A percentile compares a stretch with the other conserved stretches of the same genome.
These are phyloP conservation scores for Aethionema arabicum DNA, from an alignment of 345 rosid genomes.

Conservation along the genomic window DNA sequence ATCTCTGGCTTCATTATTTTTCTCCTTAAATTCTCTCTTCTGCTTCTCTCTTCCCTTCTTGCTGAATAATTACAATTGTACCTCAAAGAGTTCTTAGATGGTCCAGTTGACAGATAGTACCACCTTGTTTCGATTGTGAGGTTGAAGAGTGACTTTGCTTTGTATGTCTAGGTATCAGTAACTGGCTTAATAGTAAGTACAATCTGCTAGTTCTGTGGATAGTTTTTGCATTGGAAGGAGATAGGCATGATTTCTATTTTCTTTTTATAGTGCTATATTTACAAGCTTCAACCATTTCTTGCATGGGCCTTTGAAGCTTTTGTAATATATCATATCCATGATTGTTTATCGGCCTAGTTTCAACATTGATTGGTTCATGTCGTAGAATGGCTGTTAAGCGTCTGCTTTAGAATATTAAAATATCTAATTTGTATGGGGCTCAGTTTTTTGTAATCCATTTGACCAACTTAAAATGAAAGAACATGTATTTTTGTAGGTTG, in stretches of 20 bases:
- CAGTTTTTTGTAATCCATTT: neutral
- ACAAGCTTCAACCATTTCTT: neutral
- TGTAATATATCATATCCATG: conserved; percentile 3
- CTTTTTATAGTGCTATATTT: neutral
- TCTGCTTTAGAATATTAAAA: conserved; percentile 18
- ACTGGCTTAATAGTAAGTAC: neutral
- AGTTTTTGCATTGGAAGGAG: conserved; percentile 1
- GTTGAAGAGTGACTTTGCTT: neutral
- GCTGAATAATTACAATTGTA: conserved; percentile 11
- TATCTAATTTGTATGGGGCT: neutral
- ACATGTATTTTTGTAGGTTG: conserved; percentile 53
- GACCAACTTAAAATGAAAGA: conserved; percentile 18
- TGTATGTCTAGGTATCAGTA: neutral
- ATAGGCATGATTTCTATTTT: neutral
- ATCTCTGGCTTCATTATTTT: conserved; percentile 4
- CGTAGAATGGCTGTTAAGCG: neutral
- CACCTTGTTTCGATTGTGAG: conserved; percentile 17
- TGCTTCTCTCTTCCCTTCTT: conserved; percentile 19
- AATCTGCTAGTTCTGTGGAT: conserved; percentile 7
- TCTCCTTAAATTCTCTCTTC: conserved; percentile 9
- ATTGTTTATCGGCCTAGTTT: neutral
- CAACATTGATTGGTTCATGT: neutral
- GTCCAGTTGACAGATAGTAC: neutral
- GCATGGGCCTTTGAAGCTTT: conserved; percentile 2
- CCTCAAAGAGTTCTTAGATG: conserved; percentile 1